These are phyloP conservation scores for Kingdonia uniflora DNA, from an alignment of 164 flowering plant species.

Conservation along the genomic window DNA sequence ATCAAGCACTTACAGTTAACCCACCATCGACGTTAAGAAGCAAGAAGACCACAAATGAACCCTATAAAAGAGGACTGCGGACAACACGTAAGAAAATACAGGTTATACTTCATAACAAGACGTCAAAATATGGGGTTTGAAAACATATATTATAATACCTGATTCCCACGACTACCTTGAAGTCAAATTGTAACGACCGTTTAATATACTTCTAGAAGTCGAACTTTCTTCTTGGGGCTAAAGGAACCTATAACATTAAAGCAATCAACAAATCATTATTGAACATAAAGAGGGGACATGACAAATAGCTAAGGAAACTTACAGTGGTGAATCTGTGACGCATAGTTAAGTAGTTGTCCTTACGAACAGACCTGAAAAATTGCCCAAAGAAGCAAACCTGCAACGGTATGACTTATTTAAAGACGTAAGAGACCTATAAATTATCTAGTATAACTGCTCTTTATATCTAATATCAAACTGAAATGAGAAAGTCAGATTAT, in stretches of 20 bases:
- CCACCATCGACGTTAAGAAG: slow-evolving; percentile 53
- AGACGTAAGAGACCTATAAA: background rate
- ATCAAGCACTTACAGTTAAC: too few species aligned
- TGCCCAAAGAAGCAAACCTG: slow-evolving; percentile 91
- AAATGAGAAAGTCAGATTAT: too few species aligned
- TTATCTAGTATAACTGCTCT: background rate
- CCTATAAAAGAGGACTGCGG: too few species aligned
- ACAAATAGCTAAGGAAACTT: background rate
- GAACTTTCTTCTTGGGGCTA: slow-evolving; percentile 45
- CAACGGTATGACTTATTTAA: slow-evolving; percentile 8
- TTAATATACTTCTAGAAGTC: slow-evolving; percentile 45
- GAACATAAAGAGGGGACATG: background rate
- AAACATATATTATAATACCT: slow-evolving; percentile 27
- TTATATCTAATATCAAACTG: too few species aligned
- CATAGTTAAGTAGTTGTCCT: slow-evolving; percentile 73
- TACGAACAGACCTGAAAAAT: slow-evolving; percentile 75
- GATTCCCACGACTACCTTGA: slow-evolving; percentile 36
- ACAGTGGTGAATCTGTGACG: slow-evolving; percentile 96
- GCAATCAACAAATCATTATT: slow-evolving; percentile 3
- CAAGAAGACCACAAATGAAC: slow-evolving; percentile 45
- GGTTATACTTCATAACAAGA: too few species aligned
- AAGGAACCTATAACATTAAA: slow-evolving; percentile 32
- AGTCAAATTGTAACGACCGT: slow-evolving; percentile 29
- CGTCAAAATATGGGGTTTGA: too few species aligned
- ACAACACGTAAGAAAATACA: slow-evolving; percentile 5